Evolutionary conservation across 192 early-diverging fungal genomes (phyloP), one percentile per base, ranked within the genome.

Genomic region (Coemansia sp.): DNA sequence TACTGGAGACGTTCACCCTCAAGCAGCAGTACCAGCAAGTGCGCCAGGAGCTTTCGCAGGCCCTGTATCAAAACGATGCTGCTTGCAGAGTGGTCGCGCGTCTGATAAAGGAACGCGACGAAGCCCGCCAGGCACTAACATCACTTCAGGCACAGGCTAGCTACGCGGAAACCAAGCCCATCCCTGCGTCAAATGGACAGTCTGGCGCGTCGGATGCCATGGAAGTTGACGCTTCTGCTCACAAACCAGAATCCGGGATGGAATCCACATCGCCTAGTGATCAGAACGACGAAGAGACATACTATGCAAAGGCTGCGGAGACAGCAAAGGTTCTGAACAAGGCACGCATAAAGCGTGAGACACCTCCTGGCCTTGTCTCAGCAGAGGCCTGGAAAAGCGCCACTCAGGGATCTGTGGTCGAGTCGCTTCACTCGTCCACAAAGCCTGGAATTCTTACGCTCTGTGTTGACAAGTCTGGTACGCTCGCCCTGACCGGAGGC

Each of bases 1-100:
- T 97, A 79, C 79, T 99, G 20, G 96, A 99, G 78, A 90, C 94
- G 2, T 91, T 88, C 63, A 84, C 84, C 28, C 80, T 99, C 48
- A 93, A 92, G 66, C 87, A 90, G 69, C 90, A 97, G 67, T 89
- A 95, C 68, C 83, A 90, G 62, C 83, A 89, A 49, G 83, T 90
- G 22, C 84, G 91, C 30, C 90, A 93, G 70, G 94, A 99, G 66
- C 81, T 99, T 32, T 86, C 88, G 27, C 89, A 91, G 67, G 92
- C 94, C 1, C 72, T 99, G 38, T 99, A 96, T 67, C 90, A 95
- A 69, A 87, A 94, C 55, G 96, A 99, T 68, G 96, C 96, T 19
- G 90, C 93, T 2, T 89, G 92, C 50, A 67, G 96, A 46, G 96
- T 99, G 3, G 90, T 97, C 71, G 94, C 94, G 3, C 79, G 96